phyloP scores from a whole-genome alignment of 768 basidiomycete species.

The Phylloporus sp. region DNA sequence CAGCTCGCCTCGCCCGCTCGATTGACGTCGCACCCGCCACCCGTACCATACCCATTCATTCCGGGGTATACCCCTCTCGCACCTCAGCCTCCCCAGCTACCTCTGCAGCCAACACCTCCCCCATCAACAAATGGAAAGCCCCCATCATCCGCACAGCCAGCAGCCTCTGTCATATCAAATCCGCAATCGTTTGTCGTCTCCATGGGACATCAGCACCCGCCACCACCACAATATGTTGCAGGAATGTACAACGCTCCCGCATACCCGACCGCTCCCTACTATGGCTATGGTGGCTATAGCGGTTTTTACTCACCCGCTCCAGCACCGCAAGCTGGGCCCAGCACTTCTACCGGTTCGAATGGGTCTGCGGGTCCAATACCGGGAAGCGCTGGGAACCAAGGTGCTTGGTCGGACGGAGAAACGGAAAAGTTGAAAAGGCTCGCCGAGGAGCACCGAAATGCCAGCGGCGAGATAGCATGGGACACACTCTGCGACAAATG shows the following conservation, averaged over 20 bases:
- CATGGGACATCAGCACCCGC: slow-evolving; percentile 49
- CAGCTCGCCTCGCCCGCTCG: slow-evolving; percentile 74
- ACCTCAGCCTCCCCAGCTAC: slow-evolving; percentile 29
- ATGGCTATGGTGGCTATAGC: slow-evolving; percentile 43
- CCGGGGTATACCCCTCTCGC: slow-evolving; percentile 34
- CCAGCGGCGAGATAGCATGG: slow-evolving; percentile 59
- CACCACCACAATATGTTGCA: slow-evolving; percentile 41
- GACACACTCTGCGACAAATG: slow-evolving; percentile 71
- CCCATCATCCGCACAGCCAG: slow-evolving; percentile 29
- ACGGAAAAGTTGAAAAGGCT: slow-evolving; percentile 61
- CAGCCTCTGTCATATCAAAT: slow-evolving; percentile 57
- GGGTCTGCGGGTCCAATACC: slow-evolving; percentile 12
- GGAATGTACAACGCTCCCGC: slow-evolving; percentile 31
- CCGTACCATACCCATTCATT: slow-evolving; percentile 47
- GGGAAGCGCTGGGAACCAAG: slow-evolving; percentile 49
- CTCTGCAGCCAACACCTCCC: slow-evolving; percentile 33
- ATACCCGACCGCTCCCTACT: slow-evolving; percentile 63
- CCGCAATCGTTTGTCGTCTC: slow-evolving; percentile 71
- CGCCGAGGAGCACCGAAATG: slow-evolving; percentile 59
- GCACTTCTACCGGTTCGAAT: slow-evolving; percentile 25
- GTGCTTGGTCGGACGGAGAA: slow-evolving; percentile 78
- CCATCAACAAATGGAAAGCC: slow-evolving; percentile 33
- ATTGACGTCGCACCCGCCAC: slow-evolving; percentile 61
- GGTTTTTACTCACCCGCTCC: slow-evolving; percentile 30
- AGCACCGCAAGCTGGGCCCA: slow-evolving; percentile 22